A percentile compares a stretch with the other conserved stretches of the same genome.
These are phyloP conservation scores for Melastoma candidum DNA, from an alignment of 441 rosid species.

Conservation along the genomic window DNA sequence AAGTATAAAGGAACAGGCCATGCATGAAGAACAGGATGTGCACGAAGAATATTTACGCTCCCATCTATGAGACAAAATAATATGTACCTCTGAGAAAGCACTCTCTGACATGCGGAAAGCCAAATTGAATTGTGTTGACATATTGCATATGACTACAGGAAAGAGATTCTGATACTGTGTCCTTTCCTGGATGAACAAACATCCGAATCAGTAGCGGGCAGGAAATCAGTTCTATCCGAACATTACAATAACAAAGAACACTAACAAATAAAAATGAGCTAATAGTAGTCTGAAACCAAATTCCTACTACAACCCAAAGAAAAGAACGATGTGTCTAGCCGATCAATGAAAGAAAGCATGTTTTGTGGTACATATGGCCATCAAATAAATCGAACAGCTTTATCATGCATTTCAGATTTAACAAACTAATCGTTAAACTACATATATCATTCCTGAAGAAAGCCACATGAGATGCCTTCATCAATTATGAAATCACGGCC, in stretches of 20 bases:
- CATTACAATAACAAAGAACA: not conserved
- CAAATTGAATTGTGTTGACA: constrained; percentile 44
- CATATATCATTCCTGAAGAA: too few relatives aligned
- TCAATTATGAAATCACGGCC: too few relatives aligned
- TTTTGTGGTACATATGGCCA: too few relatives aligned
- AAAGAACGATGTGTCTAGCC: too few relatives aligned
- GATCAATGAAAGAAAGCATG: too few relatives aligned
- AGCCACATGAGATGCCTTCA: too few relatives aligned
- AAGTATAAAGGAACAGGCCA: constrained; percentile 13
- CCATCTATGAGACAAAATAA: constrained; percentile 2
- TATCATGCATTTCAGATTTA: too few relatives aligned
- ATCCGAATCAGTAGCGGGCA: constrained; percentile 13
- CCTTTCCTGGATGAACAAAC: constrained; percentile 44
- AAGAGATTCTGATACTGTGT: constrained; percentile 36
- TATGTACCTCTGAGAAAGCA: constrained; percentile 57
- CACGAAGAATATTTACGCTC: not conserved
- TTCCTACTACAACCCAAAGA: too few relatives aligned
- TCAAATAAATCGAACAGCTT: too few relatives aligned
- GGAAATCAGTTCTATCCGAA: too few relatives aligned
- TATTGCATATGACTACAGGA: constrained; percentile 60
- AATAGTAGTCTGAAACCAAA: not conserved
- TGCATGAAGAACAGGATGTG: not conserved
- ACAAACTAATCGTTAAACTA: too few relatives aligned
- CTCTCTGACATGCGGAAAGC: constrained; percentile 55
- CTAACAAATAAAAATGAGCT: not conserved